Conservation (phyloP, 306 rosid species). For the Chamaecrista fasciculata region DNA sequence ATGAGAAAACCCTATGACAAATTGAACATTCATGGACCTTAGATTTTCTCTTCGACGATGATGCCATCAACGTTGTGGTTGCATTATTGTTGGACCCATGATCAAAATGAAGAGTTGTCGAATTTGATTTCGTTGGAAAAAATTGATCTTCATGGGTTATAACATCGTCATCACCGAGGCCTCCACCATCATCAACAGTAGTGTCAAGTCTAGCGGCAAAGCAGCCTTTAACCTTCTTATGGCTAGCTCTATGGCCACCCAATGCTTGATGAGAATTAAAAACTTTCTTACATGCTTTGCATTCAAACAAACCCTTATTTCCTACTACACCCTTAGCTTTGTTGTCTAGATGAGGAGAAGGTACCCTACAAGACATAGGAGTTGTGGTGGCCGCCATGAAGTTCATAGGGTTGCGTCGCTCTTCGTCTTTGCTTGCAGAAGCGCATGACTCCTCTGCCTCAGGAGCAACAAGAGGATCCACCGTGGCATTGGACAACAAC, state of each 20-base stretch:
- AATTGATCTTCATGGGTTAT: constrained; percentile 52
- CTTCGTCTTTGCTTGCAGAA: constrained; percentile 76
- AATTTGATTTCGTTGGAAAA: constrained; percentile 52
- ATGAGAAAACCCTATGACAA: constrained; percentile 82
- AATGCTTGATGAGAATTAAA: constrained; percentile 96
- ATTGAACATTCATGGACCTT: constrained; percentile 93
- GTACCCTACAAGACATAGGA: constrained; percentile 45
- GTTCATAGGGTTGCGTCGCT: constrained; percentile 51
- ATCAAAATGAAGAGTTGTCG: constrained; percentile 39
- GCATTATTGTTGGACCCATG: constrained; percentile 31
- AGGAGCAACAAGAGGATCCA: constrained; percentile 41
- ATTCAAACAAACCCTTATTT: constrained; percentile 62
- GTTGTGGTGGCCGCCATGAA: constrained; percentile 45
- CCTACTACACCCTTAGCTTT: constrained; percentile 51
- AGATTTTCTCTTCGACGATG: constrained; percentile 60
- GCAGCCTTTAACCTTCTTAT: constrained; percentile 94
- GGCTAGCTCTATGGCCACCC: constrained; percentile 97
- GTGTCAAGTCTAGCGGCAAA: constrained; percentile 70
- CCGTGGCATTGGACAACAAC: constrained; percentile 82
- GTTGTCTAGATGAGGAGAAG: constrained; percentile 10
- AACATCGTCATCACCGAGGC: constrained; percentile 49
- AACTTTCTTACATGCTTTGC: constrained; percentile 91
- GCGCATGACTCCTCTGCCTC: constrained; percentile 84
- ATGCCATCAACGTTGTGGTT: constrained; percentile 26
- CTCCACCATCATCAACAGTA: constrained; percentile 37